Evolutionary conservation across 768 basidiomycete species (phyloP).

Genomic region (Suillus alpinus): DNA sequence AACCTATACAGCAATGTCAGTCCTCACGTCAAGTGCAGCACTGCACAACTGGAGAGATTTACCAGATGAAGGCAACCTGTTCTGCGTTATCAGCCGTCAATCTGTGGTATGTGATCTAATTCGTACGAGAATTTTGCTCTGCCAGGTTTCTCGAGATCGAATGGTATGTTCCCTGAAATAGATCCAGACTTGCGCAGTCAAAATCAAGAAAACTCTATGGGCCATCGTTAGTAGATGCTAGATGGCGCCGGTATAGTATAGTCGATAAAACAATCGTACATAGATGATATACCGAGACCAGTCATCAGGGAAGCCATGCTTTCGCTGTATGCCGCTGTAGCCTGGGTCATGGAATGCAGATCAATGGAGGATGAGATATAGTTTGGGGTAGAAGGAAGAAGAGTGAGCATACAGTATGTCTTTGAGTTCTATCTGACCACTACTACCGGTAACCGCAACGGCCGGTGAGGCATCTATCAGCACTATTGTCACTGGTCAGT

Average conservation of each 20-base stretch:
- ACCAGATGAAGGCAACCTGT: conserved; percentile 1
- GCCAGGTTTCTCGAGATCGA: background rate
- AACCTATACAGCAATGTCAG: background rate
- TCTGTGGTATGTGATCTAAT: background rate
- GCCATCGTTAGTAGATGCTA: background rate
- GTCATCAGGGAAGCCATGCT: background rate
- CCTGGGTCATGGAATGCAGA: background rate
- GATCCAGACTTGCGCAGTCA: background rate
- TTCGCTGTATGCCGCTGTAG: background rate
- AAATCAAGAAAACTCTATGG: background rate
- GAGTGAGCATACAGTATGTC: background rate
- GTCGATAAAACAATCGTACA: background rate
- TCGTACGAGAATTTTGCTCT: background rate
- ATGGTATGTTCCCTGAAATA: background rate
- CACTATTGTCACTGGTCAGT: too few species aligned
- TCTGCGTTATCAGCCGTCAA: background rate
- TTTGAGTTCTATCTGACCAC: background rate
- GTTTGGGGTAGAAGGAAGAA: background rate
- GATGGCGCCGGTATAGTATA: too few species aligned
- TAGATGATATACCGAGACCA: background rate
- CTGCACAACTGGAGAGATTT: background rate
- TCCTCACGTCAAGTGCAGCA: background rate
- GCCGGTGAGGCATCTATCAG: too few species aligned
- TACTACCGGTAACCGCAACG: too few species aligned
- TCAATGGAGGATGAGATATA: background rate